Percentiles rank a stretch among this genome's conserved stretches.
These are phyloP conservation scores for Oryza officinalis DNA, from an alignment of 176 grass and related monocot genomes.

Conservation along the genomic window DNA sequence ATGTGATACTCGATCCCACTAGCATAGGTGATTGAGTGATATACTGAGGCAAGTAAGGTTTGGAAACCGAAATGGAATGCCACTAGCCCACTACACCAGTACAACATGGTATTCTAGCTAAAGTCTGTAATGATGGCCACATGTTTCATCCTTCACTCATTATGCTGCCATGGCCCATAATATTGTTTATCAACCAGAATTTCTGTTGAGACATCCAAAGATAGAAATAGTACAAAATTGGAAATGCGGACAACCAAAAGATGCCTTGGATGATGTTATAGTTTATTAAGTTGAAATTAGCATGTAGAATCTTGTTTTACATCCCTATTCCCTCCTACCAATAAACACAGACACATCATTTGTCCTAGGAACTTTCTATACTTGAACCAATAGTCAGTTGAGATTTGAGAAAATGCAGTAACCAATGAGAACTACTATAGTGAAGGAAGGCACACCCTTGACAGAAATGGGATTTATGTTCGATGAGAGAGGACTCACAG, in stretches of 20 bases:
- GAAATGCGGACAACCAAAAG: neutral
- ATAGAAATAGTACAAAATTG: neutral
- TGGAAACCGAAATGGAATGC: neutral
- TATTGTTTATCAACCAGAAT: neutral
- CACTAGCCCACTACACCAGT: neutral
- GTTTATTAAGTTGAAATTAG: neutral
- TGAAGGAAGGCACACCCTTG: neutral
- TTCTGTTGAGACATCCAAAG: neutral
- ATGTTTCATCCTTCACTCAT: conserved; percentile 9
- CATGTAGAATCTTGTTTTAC: neutral
- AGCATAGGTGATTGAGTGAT: neutral
- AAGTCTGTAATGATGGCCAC: neutral
- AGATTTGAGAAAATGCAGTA: conserved; percentile 5
- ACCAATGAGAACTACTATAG: neutral
- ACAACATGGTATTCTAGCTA: neutral
- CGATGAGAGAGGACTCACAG: neutral
- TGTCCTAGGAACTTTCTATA: neutral
- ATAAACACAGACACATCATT: neutral
- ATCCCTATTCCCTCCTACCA: neutral
- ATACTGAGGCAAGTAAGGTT: neutral
- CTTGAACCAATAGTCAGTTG: neutral
- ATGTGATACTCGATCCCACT: neutral
- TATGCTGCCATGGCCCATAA: neutral
- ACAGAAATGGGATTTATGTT: conserved; percentile 9
- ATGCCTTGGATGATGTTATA: neutral